Conservation (phyloP, 2,329 filamentous ascomycete species). For the Emmonsiellopsis sp. region DNA sequence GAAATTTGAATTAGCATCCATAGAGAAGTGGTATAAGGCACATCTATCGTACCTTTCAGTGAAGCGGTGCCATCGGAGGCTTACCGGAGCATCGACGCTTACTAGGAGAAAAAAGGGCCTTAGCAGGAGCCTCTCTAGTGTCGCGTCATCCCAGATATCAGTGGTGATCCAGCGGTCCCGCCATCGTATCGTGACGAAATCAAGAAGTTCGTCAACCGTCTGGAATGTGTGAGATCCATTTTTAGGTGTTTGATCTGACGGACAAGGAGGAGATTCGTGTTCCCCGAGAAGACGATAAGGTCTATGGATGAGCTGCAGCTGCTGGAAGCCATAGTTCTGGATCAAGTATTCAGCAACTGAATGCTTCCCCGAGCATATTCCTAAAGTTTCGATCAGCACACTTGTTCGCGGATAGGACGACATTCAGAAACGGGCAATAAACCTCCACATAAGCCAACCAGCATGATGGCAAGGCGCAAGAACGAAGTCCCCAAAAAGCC, state of each 20-base stretch:
- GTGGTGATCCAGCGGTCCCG: conserved; percentile 75
- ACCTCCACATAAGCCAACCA: conserved; percentile 45
- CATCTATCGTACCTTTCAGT: conserved; percentile 39
- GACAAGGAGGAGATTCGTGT: conserved; percentile 3
- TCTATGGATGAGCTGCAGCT: conserved; percentile 50
- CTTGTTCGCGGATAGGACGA: not conserved
- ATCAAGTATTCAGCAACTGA: conserved; percentile 83
- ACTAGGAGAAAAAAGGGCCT: conserved; percentile 90
- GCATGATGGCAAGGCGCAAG: conserved; percentile 36
- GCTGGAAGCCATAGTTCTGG: conserved; percentile 71
- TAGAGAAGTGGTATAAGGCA: conserved; percentile 24
- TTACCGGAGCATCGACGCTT: conserved; percentile 83
- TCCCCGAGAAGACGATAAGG: conserved; percentile 17
- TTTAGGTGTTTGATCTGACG: not conserved
- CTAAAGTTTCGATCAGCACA: conserved; percentile 36
- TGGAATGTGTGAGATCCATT: conserved; percentile 41
- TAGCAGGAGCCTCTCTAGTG: conserved; percentile 65
- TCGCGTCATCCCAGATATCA: conserved; percentile 63
- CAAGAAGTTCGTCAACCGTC: conserved; percentile 59
- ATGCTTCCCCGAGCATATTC: conserved; percentile 87
- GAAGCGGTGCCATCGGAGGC: conserved; percentile 73
- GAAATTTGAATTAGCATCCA: conserved; percentile 6
- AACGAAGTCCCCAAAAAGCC: no score
- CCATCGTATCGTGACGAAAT: conserved; percentile 82
- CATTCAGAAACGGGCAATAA: conserved; percentile 9